Base-by-base conservation (phyloP, 2,329 filamentous ascomycete species). In the Whalleya microplaca region DNA sequence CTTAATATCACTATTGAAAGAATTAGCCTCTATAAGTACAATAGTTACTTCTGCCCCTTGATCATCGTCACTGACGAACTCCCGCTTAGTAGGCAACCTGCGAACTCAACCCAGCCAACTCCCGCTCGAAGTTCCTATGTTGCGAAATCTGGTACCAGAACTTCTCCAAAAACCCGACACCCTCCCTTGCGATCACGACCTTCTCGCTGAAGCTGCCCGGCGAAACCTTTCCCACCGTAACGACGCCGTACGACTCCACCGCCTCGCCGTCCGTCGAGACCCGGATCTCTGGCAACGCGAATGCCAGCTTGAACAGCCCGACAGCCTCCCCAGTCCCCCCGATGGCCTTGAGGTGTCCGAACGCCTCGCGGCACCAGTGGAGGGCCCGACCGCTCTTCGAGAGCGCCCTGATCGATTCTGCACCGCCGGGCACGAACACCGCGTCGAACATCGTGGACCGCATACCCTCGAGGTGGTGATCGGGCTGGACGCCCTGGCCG, bases 361-460 rank as follows among this genome's bases (percentile, higher is more conserved):
- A 95, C 0, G 90, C 88, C 71, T 95, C 91, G 2, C 88, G 83
- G 3, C 94, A 76, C 84, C 88, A 95, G 76, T 94, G 88, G 1
- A 89, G 69, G 0, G 89, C 89, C 18, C 90, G 86, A 0, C 91
- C 90, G 58, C 82, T 91, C 76, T 86, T 84, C 53, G 80, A 75
- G 0, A 95, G 81, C 0, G 84, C 85, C 50, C 82, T 76, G 44
- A 90, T 75, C 0, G 85, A 84, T 55, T 86, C 78, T 0, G 80
- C 77, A 1, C 91, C 91, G 1, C 90, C 90, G 1, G 90, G 90
- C 2, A 96, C 76, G 67, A 92, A 92, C 23, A 93, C 69, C 0
- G 89, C 87, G 69, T 95, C 91, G 61, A 94, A 94, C 80, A 95
- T 85, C 37, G 88, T 91, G 23, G 87, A 91, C 16, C 91, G 84